Base-by-base conservation (phyloP, 495 filamentous ascomycete species). In the Rostrohypoxylon terebratum region DNA sequence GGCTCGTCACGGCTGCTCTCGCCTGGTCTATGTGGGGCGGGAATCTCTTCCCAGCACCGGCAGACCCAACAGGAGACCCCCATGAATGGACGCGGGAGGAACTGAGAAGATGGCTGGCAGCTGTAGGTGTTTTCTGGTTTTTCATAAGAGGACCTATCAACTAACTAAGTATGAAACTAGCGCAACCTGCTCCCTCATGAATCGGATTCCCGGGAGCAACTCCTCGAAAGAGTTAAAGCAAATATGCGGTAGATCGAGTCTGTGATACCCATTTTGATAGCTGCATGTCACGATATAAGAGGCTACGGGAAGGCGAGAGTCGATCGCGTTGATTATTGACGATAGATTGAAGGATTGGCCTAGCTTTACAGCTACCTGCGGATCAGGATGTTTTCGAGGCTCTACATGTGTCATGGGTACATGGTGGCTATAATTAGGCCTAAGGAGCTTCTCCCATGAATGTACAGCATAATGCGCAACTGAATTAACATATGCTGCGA, bases 11-110 rank as follows among this genome's bases (percentile, higher is more conserved):
- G 2, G 93, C 92, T 2, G 94, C 91, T 6, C 90, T 94, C 5
- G 91, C 86, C 16, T 97, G 90, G 90, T 86, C 90, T 2, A 96
- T 97, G 67, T 93, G 91, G 90, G 91, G 92, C 58, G 86, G 87
- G 25, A 92, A 93, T 65, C 86, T 97, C 70, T 94, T 97, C 69
- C 93, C 93, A 1, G 73, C 83, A 0, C 80, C 89, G 59, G 68
- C 80, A 25, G 94, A 96, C 78, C 94, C 94, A n/a, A 90, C 81
- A 58, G 94, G 94, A 83, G 89, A 93, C 65, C 93, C 93, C 2
- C 85, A 88, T 34, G 85, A 80, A 20, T 96, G 93, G 93, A 90
- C 91, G 20, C 80, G 82, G 36, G 88, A 90, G 31, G 93, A 96
- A 64, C 81, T 94, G 75, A 83, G 84, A 59, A 83, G 88, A 72